Evolutionary conservation across 1,139 yeast species (phyloP), one percentile per base, ranked within the genome.

Genomic region (Sugiyamaella xylanicola): DNA sequence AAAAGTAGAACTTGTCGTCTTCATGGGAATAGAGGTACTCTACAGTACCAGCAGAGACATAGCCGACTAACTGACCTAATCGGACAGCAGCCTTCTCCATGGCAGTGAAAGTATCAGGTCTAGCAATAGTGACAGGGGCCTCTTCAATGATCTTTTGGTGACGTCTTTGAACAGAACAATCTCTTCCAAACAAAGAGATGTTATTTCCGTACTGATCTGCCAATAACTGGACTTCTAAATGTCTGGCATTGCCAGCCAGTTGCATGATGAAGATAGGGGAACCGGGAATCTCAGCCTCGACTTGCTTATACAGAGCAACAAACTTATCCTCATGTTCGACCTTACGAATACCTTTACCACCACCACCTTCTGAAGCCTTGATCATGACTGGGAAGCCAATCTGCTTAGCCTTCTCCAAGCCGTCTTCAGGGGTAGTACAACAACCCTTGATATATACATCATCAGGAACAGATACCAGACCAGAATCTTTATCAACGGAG

Each of bases 331-430:
- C 97, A 72, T 90, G 96, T 69, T 93, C 81, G 51, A 92, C 97
- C 52, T 92, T 97, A 77, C 97, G 85, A 97, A 92, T 91, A 79
- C 98, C 98, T 77, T 97, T 85, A 70, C 98, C 98, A 79, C 98
- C 98, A 76, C 98, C 97, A 73, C 98, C 98, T 70, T 87, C 92
- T 40, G 98, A 97, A 45, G 98, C 98, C 76, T 92, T 92, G 73
- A 92, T 90, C 73, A 92, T 92, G 49, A 92, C 97, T 4, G 98
- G 98, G 74, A 72, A 91, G 27, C 98, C 98, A 72, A 91, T 80
- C 72, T 88, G 68, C 47, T 77, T 81, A 41, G 90, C 97, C 68
- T 92, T 92, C 9, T 72, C 83, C 59, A 75, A 68, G 15, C 97
- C 98, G 65, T 91, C 90, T 51, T 81, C 85, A 21, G 85, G 85